phyloP scores from a whole-genome alignment of 176 grass and related monocot species.

The Paspalum vaginatum region DNA sequence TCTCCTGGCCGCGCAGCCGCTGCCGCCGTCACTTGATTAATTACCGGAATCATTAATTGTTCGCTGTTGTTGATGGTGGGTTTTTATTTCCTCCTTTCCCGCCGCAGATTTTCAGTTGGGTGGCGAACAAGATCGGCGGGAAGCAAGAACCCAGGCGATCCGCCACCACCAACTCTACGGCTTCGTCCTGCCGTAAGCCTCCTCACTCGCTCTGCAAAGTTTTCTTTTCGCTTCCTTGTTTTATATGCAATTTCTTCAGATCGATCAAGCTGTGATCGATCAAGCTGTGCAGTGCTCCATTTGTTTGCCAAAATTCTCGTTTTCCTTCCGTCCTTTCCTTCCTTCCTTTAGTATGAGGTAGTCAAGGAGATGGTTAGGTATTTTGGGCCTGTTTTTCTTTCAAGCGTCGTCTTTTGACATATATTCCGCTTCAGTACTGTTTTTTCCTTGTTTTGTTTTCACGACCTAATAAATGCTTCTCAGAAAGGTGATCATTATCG shows the following conservation, averaged over 20 bases:
- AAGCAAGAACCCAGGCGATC: slow-evolving; percentile 51
- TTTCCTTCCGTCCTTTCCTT: slow-evolving; percentile 20
- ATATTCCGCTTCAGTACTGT: background rate
- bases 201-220: no score
- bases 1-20: no score
- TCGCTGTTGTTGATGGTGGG: background rate
- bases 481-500: background rate
- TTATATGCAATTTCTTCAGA: background rate
- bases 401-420: background rate
- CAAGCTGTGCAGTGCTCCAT: no score
- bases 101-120: slow-evolving; percentile 75
- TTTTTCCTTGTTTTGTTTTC: background rate
- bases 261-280: no score
- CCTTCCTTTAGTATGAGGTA: background rate
- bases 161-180: slow-evolving; percentile 8
- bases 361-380: background rate
- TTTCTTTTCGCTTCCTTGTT: background rate
- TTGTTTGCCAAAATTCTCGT: background rate
- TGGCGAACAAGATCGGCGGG: slow-evolving; percentile 61
- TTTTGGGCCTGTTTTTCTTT: slow-evolving; percentile 20
- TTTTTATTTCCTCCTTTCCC: background rate
- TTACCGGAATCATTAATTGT: background rate
- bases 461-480: background rate
- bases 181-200: slow-evolving; percentile 42
- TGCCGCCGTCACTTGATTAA: background rate